Base-by-base conservation (phyloP, 192 early-diverging fungal genomes). In the Coemansia sp. region DNA sequence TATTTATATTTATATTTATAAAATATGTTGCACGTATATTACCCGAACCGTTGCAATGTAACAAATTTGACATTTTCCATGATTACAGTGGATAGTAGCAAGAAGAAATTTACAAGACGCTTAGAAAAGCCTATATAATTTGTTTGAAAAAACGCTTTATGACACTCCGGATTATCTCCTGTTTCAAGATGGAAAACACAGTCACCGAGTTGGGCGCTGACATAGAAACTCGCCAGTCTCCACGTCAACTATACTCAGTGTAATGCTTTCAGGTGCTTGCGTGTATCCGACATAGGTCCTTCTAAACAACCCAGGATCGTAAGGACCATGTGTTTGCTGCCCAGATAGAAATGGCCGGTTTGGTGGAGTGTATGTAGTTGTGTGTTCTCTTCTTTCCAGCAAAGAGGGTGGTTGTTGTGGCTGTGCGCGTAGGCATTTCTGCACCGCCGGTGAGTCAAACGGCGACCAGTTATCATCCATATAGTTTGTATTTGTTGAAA, bases 161-260 rank as follows among this genome's bases (percentile, higher is more conserved):
- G 32, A 32, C 32, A 32, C 4, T 2, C 19, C 14, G 19, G 8
- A 45, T 45, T 2, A 12, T 45, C 13, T 1, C 13, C 10, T 45
- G 8, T 45, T 45, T 45, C 44, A 45, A 45, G 44, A 22, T 12
- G 20, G 25, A 25, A 7, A 7, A 54, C 5, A 12, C 10, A 0
- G 8, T 59, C n/a, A 59, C 57, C 57, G 4, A 59, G 39, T 16
- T 14, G 65, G 72, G 51, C 74, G 71, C 40, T 74, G 72, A 8
- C 48, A 46, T 25, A 80, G 69, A 57, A 59, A 75, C 40, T 80
- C 77, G 63, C 77, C 77, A 40, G 77, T 64, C 17, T 80, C 77
- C n/a, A 71, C 17, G 38, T 80, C 72, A 16, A 74, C 13, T 5
- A 80, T 65, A 22, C 66, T 65, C 19, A 80, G 45, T 4, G 69